Percentiles rank a stretch among this genome's conserved stretches.
Conservation (phyloP, 2,329 filamentous ascomycete species). For the Cytospora paraplurivora region DNA sequence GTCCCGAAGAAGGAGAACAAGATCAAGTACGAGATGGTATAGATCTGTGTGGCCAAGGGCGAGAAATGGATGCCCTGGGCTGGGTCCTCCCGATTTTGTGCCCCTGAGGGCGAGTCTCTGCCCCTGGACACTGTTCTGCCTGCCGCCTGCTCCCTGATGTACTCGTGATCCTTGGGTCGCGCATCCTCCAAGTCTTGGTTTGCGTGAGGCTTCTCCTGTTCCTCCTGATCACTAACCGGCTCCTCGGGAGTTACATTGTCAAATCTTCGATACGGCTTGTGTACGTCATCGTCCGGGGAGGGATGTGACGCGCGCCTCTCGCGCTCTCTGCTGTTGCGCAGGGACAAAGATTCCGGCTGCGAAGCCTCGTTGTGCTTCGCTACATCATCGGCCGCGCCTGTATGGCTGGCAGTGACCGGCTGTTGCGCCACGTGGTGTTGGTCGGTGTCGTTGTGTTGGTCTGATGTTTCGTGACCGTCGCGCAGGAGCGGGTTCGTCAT, state of each 20-base stretch:
- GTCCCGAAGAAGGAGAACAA: slow-evolving; percentile 86
- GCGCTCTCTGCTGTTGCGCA: neutral
- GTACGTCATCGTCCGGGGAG: slow-evolving; percentile 33
- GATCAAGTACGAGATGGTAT: slow-evolving; percentile 79
- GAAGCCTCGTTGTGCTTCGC: neutral
- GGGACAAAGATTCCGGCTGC: neutral
- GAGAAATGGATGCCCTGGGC: slow-evolving; percentile 42
- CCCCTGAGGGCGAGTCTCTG: neutral
- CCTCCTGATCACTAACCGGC: slow-evolving; percentile 37
- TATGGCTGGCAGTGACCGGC: slow-evolving; percentile 1
- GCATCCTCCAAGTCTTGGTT: slow-evolving; percentile 42
- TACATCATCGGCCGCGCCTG: neutral
- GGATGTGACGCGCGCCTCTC: slow-evolving; percentile 8
- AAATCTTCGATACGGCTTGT: slow-evolving; percentile 31
- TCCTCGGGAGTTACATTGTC: slow-evolving; percentile 32
- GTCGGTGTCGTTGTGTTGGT: slow-evolving; percentile 13
- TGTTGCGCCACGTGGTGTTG: neutral
- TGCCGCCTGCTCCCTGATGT: slow-evolving; percentile 18
- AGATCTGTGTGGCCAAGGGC: slow-evolving; percentile 58
- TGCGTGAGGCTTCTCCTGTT: slow-evolving; percentile 37
- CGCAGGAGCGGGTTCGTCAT: slow-evolving; percentile 16
- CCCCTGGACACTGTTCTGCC: neutral
- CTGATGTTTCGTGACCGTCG: slow-evolving; percentile 12
- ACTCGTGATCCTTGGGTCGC: slow-evolving; percentile 33
- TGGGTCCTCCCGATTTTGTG: slow-evolving; percentile 10